These are phyloP conservation scores for Pisolithus microcarpus DNA, from an alignment of 768 basidiomycete species.

Conservation along the genomic window DNA sequence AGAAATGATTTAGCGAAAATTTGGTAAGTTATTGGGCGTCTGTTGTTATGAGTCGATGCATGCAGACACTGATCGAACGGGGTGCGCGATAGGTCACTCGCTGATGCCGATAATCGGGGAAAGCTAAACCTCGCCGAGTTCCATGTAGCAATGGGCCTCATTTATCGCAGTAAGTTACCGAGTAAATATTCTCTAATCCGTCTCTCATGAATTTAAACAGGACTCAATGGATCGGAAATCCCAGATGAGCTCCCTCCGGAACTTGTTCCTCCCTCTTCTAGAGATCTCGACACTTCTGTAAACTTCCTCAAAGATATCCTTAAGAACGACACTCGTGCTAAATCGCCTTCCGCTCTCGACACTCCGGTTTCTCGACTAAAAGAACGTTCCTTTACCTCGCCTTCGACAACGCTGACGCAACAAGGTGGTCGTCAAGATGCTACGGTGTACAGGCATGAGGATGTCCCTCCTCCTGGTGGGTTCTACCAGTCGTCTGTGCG, in stretches of 20 bases:
- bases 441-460: conserved; percentile 83
- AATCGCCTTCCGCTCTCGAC: conserved; percentile 49
- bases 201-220: conserved; percentile 32
- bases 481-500: conserved; percentile 78
- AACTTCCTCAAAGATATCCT: conserved; percentile 84
- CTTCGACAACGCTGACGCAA: conserved; percentile 41
- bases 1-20: conserved; percentile 89
- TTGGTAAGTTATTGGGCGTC: conserved; percentile 53
- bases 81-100: conserved; percentile 60
- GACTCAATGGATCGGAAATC: conserved; percentile 85
- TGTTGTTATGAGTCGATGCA: neutral
- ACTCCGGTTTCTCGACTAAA: conserved; percentile 54
- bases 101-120: conserved; percentile 89
- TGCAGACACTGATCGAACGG: neutral
- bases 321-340: conserved; percentile 75
- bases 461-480: conserved; percentile 48
- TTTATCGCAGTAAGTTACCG: conserved; percentile 77
- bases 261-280: conserved; percentile 84
- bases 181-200: neutral
- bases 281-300: conserved; percentile 84
- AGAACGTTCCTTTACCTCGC: conserved; percentile 62
- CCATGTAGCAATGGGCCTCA: conserved; percentile 97
- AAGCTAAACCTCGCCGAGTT: conserved; percentile 95
- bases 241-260: conserved; percentile 84
- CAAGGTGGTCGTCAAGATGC: conserved; percentile 70